Percentiles rank a stretch among this genome's conserved stretches.
Evolutionary conservation across 768 basidiomycete species (phyloP).

Genomic region (Phaeolepiota aurea): DNA sequence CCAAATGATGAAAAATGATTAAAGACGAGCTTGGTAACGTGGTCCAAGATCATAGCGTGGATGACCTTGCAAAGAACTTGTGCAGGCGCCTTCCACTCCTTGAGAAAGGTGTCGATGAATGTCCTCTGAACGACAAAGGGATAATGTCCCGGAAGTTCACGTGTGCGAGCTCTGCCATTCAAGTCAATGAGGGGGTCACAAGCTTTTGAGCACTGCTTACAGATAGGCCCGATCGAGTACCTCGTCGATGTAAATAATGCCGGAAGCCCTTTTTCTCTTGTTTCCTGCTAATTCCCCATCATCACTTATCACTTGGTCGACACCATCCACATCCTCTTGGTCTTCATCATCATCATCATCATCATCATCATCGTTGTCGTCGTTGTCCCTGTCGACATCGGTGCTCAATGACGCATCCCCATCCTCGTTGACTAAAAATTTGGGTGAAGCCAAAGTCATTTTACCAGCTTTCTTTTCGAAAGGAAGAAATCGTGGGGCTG

Average conservation of each 20-base stretch:
- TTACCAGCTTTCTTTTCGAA: slow-evolving; percentile 17
- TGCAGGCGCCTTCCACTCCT: slow-evolving; percentile 42
- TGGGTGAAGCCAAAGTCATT: slow-evolving; percentile 9
- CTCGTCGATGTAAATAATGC: slow-evolving; percentile 41
- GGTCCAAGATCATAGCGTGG: slow-evolving; percentile 23
- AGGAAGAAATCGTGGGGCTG: slow-evolving; percentile 44
- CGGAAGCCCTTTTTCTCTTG: slow-evolving; percentile 4
- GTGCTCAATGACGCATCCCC: slow-evolving; percentile 6
- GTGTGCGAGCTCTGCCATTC: slow-evolving; percentile 48
- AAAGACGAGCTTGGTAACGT: slow-evolving; percentile 34
- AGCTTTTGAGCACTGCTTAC: slow-evolving; percentile 29
- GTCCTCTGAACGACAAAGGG: slow-evolving; percentile 51
- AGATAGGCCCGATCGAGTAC: slow-evolving; percentile 35
- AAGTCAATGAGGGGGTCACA: not conserved
- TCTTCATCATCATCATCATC: not conserved
- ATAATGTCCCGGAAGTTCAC: slow-evolving; percentile 62
- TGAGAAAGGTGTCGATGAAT: slow-evolving; percentile 37
- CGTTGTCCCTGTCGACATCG: not conserved
- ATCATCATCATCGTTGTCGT: not conserved
- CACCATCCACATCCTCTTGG: not conserved
- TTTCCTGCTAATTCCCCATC: not conserved
- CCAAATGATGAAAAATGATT: slow-evolving; percentile 44
- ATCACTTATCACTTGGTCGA: not conserved
- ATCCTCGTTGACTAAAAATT: slow-evolving; percentile 35
- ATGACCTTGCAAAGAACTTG: slow-evolving; percentile 32